Evolutionary conservation across 371 early-diverging fungal genomes (phyloP), one percentile per base, ranked within the genome.

Genomic region (Homolaphlyctis polyrhiza): DNA sequence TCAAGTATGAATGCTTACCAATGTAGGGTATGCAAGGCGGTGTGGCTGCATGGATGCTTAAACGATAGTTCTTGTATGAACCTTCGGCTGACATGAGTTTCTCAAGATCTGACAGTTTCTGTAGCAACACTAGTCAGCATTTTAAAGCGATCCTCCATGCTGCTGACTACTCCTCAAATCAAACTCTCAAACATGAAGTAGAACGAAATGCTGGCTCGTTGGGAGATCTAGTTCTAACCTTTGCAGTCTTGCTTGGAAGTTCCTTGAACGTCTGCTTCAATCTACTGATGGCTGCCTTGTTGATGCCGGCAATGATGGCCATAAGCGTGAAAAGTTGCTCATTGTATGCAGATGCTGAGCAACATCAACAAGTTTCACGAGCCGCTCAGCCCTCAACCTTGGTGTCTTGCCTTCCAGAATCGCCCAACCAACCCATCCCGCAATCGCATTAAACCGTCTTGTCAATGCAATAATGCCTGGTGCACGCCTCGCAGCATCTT

Each of bases 271-370:
- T 87, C 28, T 84, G 83, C 34, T 74, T 71, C 25, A 87, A 65
- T 28, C 88, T 71, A 2, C 80, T 68, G 34, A 87, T 83, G 18
- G 87, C 69, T 0, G 88, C 86, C 51, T 79, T 85, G 62, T 87
- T 89, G 62, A 90, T 75, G 4, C 89, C 90, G 1, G 88, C 87
- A 55, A 90, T 67, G 34, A 90, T 71, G 8, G 90, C 88, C 88
- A 88, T 89, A 25, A 83, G 58, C 0, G 88, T 81, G 57, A 89
- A 60, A 80, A 90, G 65, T 90, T 90, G 59, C 82, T 83, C 57
- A 77, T 71, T 14, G 81, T 73, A 35, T 77, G 74, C 21, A 81
- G 73, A 35, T 78, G 74, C 82, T 83, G 61, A 29, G 89, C 87
- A 45, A 88, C 73, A 1, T 77, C 78, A 71, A 89, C 82, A 33